Percentiles rank a stretch among this genome's conserved stretches.
Conservation (phyloP, 495 filamentous ascomycete genomes). For the Rostrohypoxylon terebratum region DNA sequence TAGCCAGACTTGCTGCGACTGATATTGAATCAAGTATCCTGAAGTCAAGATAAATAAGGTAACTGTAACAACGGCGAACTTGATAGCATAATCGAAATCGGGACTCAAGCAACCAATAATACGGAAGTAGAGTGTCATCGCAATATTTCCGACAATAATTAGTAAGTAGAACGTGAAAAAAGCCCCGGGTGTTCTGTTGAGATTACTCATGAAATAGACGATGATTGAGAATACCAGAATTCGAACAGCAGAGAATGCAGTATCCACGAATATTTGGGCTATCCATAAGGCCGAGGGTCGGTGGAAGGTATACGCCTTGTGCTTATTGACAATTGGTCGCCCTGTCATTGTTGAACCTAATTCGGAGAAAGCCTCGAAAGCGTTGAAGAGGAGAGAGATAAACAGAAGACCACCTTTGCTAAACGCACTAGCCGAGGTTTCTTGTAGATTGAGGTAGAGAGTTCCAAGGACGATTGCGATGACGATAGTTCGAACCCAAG, state of each 20-base stretch:
- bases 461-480: slow-evolving; percentile 84
- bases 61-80: slow-evolving; percentile 79
- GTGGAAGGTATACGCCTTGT: slow-evolving; percentile 82
- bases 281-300: slow-evolving; percentile 82
- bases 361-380: slow-evolving; percentile 82
- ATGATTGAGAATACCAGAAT: slow-evolving; percentile 79
- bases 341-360: slow-evolving; percentile 78
- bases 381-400: slow-evolving; percentile 80
- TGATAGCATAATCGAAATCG: slow-evolving; percentile 87
- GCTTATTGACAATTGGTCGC: slow-evolving; percentile 80
- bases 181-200: slow-evolving; percentile 73
- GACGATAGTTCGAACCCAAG: slow-evolving; percentile 79
- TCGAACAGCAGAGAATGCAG: slow-evolving; percentile 73
- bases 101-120: slow-evolving; percentile 82
- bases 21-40: slow-evolving; percentile 83
- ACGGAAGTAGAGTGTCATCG: slow-evolving; percentile 84
- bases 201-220: slow-evolving; percentile 82
- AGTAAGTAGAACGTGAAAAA: slow-evolving; percentile 85
- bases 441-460: slow-evolving; percentile 75
- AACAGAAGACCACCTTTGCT: slow-evolving; percentile 82
- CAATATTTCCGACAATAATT: slow-evolving; percentile 75
- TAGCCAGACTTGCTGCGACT: slow-evolving; percentile 76
- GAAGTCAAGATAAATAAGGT: slow-evolving; percentile 82
- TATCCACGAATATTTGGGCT: slow-evolving; percentile 82
- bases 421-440: slow-evolving; percentile 77